Evolutionary conservation across 2,329 filamentous ascomycete genomes (phyloP), one percentile per base, ranked within the genome.

Genomic region (Aspergillus ibericus): DNA sequence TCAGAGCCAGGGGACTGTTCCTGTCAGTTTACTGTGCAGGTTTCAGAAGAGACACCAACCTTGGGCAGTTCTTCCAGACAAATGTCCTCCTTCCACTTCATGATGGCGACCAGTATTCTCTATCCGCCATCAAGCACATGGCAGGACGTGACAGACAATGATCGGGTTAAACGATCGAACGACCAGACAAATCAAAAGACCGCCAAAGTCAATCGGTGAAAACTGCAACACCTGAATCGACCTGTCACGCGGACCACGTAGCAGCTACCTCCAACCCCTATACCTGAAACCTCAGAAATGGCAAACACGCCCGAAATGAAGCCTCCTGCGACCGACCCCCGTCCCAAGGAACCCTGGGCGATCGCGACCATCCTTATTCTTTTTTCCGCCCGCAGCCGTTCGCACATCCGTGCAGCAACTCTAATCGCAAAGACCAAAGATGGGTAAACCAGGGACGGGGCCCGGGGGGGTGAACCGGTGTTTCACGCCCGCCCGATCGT

Each of bases 21-120:
- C 8, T 22, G 42, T 53, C 13, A 38, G 49, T n/a, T 10, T 4
- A 27, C 15, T 15, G 20, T 5, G 35, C 7, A 50, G 6, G 9
- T 7, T 13, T 12, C 5, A 5, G 15, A 5, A 25, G 9, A 8
- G 27, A 2, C 20, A 47, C 54, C n/a, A 15, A 56, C 54, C 36
- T 38, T 29, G 2, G 54, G 54, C 12, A 56, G 8, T 12, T 27
- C 34, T 8, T 56, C 34, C 47, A 56, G 18, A 9, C 25, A 48
- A 5, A 56, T 56, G 22, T 51, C 54, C 29, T 56, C 46, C 34
- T 56, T 56, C 36, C 44, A 56, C 54, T 56, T 56, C 54, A 56
- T 56, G 29, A 22, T 56, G 46, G 22, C 25, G 38, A 38, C 25
- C 2, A 15, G 8, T 32, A 20, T 13, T 27, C 10, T n/a, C 10